A percentile compares a stretch with the other conserved stretches of the same genome.
Conservation (phyloP, 139 green algal genomes). For the Deuterostichococcus epilithicus region DNA sequence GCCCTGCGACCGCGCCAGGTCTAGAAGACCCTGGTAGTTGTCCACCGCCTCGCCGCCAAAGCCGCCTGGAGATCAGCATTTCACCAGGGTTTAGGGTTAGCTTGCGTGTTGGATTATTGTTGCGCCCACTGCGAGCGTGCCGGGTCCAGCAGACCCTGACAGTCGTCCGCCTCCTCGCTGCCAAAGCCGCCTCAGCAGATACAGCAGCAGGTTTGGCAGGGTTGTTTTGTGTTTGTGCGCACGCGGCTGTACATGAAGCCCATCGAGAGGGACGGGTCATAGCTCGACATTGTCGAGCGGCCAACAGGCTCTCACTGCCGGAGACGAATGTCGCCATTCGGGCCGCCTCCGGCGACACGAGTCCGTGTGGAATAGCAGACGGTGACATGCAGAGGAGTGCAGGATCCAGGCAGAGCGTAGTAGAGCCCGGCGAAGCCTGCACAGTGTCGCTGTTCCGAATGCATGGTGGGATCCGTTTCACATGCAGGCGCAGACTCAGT, state of each 20-base stretch:
- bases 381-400: neutral
- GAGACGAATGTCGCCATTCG: too few species aligned
- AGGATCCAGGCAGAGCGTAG: neutral
- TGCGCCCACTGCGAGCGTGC: neutral
- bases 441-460: neutral
- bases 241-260: too few species aligned
- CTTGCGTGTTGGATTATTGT: neutral
- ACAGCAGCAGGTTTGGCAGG: too few species aligned
- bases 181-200: too few species aligned
- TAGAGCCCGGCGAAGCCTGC: neutral
- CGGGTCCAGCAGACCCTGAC: neutral
- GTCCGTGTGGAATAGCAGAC: neutral
- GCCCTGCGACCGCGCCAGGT: conserved; percentile 62
- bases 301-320: too few species aligned
- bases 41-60: conserved; percentile 61
- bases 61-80: conserved; percentile 29
- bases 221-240: too few species aligned
- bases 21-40: conserved; percentile 60
- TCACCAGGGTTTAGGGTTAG: neutral
- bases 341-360: too few species aligned
- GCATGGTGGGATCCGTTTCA: neutral
- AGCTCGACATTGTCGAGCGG: too few species aligned
- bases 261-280: too few species aligned
- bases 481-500: neutral
- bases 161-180: conserved; percentile 4